Conservation (phyloP, 108 stramenopile species). For the Aurantiochytrium sp. region DNA sequence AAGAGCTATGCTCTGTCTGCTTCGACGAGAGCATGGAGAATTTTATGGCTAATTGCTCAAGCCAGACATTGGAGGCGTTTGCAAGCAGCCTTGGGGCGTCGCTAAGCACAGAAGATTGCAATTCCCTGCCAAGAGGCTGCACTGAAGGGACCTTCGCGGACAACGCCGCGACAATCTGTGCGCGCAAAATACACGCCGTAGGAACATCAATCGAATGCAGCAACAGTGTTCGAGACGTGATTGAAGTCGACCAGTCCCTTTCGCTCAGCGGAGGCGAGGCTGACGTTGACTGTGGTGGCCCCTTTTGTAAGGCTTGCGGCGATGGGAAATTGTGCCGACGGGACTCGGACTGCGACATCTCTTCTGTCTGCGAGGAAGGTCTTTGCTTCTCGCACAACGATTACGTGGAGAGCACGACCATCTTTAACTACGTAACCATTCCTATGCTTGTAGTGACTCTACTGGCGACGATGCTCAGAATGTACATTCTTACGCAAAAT, state of each 20-base stretch:
- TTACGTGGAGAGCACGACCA: not conserved
- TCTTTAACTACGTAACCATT: not conserved
- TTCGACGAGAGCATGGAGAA: not conserved
- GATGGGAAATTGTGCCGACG: not conserved
- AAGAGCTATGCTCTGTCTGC: not conserved
- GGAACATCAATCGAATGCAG: not conserved
- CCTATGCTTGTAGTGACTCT: not conserved
- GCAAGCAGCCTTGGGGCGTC: not conserved
- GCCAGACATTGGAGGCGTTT: not conserved
- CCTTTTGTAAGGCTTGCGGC: not conserved
- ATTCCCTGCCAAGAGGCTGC: not conserved
- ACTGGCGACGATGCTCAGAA: not conserved
- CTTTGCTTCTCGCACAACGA: not conserved
- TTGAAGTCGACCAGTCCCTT: not conserved
- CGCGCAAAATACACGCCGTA: not conserved
- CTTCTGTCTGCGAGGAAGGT: not conserved
- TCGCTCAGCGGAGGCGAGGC: not conserved
- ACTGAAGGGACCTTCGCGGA: not conserved
- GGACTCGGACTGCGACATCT: not conserved
- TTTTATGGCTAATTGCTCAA: not conserved
- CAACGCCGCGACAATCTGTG: not conserved
- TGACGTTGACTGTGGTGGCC: not conserved
- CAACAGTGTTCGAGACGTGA: not conserved
- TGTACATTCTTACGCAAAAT: not conserved
- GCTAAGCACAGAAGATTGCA: not conserved